Base-by-base conservation (phyloP, 2,329 filamentous ascomycete genomes). In the Didymella glomerata region DNA sequence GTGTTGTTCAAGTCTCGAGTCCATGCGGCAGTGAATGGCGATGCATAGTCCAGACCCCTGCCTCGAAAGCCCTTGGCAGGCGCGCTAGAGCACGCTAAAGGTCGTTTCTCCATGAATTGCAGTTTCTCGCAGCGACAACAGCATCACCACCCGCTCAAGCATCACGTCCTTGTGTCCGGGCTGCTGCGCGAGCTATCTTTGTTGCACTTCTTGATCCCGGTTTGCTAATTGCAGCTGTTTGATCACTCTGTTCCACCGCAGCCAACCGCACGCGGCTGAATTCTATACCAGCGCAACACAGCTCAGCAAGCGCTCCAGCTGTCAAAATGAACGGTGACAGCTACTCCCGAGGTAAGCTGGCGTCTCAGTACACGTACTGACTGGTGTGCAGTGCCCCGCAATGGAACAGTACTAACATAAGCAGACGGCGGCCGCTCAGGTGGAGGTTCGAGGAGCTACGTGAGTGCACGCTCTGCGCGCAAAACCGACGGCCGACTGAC, bases 261-360 rank as follows among this genome's bases (percentile, higher is more conserved):
- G 51, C 51, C 56, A 47, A 36, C 28, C 22, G 47, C 46, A 54
- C 50, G 32, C 56, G 44, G 57, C 53, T 51, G 52, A 38, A 57
- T 20, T 40, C 45, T 16, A 34, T 40, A 25, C 22, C 42, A 32
- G 30, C 55, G 40, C 45, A 53, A 27, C 38, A 53, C 55, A 53
- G 56, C 56, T 59, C 45, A 52, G 59, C 63, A 59, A 61, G 57
- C 58, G 48, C 48, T 52, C 36, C 58, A 63, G 50, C 61, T 61
- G 61, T 63, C 70, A 86, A 61, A 60, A 95, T 95, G 91, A 94
- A 94, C 89, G 91, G 90, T 76, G 91, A 94, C 78, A 89, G 84
- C 77, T 94, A 93, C 74, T 88, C 90, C 70, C 86, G 91, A 86
- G 90, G 91, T 91, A 82, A 77, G 82, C 74, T 25, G 68, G 54